Evolutionary conservation across 1,139 yeast genomes (phyloP).

Genomic region (Sugiyamaella grinbergsii): DNA sequence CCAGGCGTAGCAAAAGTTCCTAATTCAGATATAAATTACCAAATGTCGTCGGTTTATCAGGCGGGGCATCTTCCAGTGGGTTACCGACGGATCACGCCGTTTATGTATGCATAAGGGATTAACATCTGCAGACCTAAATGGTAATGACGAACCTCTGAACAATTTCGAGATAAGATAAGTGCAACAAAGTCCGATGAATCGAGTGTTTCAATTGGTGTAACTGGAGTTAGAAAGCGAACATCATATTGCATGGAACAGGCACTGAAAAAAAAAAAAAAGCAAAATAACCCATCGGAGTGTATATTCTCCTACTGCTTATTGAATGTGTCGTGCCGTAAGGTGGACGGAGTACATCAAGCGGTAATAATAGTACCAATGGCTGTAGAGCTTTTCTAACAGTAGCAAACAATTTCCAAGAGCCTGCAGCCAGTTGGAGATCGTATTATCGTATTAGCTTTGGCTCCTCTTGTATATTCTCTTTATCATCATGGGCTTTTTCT

Average conservation of each 20-base stretch:
- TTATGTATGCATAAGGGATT: background rate
- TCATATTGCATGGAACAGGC: background rate
- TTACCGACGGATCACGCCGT: conserved; percentile 13
- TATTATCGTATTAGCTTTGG: too few relatives aligned
- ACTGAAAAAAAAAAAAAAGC: background rate
- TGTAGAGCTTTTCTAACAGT: too few relatives aligned
- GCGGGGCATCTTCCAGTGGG: conserved; percentile 1
- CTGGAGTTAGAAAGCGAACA: background rate
- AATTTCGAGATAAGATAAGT: conserved; percentile 8
- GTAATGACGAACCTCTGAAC: conserved; percentile 9
- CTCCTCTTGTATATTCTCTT: too few relatives aligned
- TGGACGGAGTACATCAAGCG: too few relatives aligned
- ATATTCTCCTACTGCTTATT: too few relatives aligned
- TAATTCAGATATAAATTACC: background rate
- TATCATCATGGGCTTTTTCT: too few relatives aligned
- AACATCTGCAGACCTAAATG: conserved; percentile 1
- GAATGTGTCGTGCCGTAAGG: too few relatives aligned
- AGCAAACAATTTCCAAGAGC: too few relatives aligned
- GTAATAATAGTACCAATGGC: too few relatives aligned
- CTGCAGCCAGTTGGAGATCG: too few relatives aligned
- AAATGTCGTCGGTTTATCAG: too few relatives aligned
- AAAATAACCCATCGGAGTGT: too few relatives aligned
- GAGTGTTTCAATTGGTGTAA: conserved; percentile 11
- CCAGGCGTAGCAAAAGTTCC: background rate
- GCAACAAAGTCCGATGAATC: conserved; percentile 8